Evolutionary conservation across 2,329 filamentous ascomycete genomes (phyloP).

Genomic region (Monosporascus sp.): DNA sequence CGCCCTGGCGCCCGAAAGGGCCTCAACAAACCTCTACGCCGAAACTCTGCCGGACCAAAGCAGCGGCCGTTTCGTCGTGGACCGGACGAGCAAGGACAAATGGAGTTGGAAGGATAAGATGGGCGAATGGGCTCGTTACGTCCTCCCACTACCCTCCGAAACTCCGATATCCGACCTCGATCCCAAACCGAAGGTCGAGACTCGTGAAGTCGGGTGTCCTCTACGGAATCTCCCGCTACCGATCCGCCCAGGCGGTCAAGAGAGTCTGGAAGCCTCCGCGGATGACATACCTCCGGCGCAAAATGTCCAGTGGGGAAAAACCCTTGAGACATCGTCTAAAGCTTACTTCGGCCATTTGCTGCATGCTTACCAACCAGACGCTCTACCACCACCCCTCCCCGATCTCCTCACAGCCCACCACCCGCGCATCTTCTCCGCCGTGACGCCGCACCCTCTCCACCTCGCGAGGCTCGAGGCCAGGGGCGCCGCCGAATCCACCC

Average conservation of each 20-base stretch:
- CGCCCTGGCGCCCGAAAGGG: conserved; percentile 19
- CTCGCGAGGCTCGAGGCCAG: conserved; percentile 30
- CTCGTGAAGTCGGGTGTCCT: conserved; percentile 1
- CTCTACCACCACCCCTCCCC: conserved; percentile 6
- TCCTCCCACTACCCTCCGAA: conserved; percentile 10
- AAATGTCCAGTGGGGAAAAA: conserved; percentile 19
- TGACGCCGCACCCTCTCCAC: conserved; percentile 41
- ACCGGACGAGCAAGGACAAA: conserved; percentile 23
- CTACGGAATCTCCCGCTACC: neutral
- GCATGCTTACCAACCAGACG: conserved; percentile 9
- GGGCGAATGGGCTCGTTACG: conserved; percentile 30
- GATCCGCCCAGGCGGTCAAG: neutral
- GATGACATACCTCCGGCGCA: conserved; percentile 5
- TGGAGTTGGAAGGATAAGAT: conserved; percentile 33
- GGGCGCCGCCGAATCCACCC: conserved; percentile 10
- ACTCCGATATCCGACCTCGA: neutral
- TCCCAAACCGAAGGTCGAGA: neutral
- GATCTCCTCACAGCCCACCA: conserved; percentile 13
- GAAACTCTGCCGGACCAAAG: neutral
- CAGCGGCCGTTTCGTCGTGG: conserved; percentile 26
- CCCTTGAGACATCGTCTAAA: conserved; percentile 22
- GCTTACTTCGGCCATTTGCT: conserved; percentile 51
- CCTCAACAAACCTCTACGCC: conserved; percentile 17
- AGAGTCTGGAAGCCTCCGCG: neutral
- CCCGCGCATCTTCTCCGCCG: conserved; percentile 37